Percentiles rank a stretch among this genome's conserved stretches.
Evolutionary conservation across 2,329 filamentous ascomycete species (phyloP).

Genomic region (Atkinsonella texensis): DNA sequence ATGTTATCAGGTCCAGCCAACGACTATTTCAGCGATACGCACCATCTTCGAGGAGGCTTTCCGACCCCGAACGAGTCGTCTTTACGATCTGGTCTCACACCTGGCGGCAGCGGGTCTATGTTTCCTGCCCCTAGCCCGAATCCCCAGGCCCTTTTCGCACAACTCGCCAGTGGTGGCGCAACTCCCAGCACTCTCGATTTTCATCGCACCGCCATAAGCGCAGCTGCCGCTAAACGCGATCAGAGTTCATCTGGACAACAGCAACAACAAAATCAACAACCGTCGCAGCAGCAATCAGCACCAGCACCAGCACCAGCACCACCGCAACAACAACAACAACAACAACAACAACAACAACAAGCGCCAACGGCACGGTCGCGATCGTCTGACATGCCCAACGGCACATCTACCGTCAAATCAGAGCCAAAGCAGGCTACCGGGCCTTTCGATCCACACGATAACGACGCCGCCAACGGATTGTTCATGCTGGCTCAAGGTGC

Average conservation of each 20-base stretch:
- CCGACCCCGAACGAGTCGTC: slow-evolving; percentile 96
- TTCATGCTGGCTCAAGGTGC: slow-evolving; percentile 77
- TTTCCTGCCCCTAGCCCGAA: slow-evolving; percentile 87
- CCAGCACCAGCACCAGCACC: slow-evolving; percentile 22
- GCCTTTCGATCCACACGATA: slow-evolving; percentile 78
- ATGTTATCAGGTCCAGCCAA: slow-evolving; percentile 82
- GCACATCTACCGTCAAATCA: slow-evolving; percentile 26
- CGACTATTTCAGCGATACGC: slow-evolving; percentile 80
- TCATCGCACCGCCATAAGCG: slow-evolving; percentile 80
- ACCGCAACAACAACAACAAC: slow-evolving; percentile 8
- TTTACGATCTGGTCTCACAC: slow-evolving; percentile 79
- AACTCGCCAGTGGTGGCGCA: slow-evolving; percentile 66
- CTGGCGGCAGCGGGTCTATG: slow-evolving; percentile 92
- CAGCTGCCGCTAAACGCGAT: slow-evolving; percentile 52
- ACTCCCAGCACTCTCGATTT: slow-evolving; percentile 91
- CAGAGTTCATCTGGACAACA: slow-evolving; percentile 22
- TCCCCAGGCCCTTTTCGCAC: slow-evolving; percentile 70
- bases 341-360: slow-evolving; percentile 9
- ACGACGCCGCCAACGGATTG: slow-evolving; percentile 88
- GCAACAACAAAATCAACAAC: slow-evolving; percentile 14
- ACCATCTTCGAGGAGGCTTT: slow-evolving; percentile 69
- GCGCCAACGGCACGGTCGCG: slow-evolving; percentile 33
- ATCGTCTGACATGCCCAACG: slow-evolving; percentile 39
- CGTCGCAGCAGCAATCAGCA: slow-evolving; percentile 25
- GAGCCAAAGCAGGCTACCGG: slow-evolving; percentile 44